Evolutionary conservation across 768 basidiomycete species (phyloP).

Genomic region (Exidia glandulosa): DNA sequence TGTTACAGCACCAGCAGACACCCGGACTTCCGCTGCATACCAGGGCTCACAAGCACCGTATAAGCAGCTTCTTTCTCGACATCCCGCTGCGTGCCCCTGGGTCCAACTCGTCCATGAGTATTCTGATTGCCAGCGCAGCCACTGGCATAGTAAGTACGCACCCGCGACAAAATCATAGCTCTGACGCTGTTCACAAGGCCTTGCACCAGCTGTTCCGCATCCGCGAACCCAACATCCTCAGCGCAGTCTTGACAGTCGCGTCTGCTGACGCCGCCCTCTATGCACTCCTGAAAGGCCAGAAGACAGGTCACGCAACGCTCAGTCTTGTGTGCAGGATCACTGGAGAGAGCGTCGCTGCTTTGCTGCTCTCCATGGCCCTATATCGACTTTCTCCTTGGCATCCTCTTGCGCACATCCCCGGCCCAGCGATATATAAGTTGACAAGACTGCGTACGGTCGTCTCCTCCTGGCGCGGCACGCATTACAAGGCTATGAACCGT

Average conservation of each 20-base stretch:
- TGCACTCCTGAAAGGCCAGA: background rate
- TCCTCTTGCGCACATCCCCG: conserved; percentile 27
- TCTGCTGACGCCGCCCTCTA: background rate
- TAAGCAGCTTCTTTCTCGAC: too few relatives aligned
- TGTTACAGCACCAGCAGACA: too few relatives aligned
- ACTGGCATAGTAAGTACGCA: background rate
- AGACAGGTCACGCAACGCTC: background rate
- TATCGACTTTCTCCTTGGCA: conserved; percentile 30
- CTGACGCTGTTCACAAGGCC: background rate
- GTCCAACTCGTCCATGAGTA: too few relatives aligned
- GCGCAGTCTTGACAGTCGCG: background rate
- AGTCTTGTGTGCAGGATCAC: background rate
- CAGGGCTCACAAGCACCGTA: too few relatives aligned
- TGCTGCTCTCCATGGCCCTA: conserved; percentile 19
- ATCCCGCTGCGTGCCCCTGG: too few relatives aligned
- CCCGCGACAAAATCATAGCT: too few relatives aligned
- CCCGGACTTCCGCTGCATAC: too few relatives aligned
- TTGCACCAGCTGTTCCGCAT: background rate
- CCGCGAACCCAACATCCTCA: background rate
- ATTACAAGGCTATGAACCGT: conserved; percentile 17
- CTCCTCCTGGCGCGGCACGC: conserved; percentile 13
- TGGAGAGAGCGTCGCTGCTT: conserved; percentile 5
- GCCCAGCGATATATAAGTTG: conserved; percentile 18
- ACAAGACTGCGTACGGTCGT: conserved; percentile 19
- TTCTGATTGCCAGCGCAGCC: background rate